Evolutionary conservation across 768 basidiomycete genomes (phyloP), one percentile per base, ranked within the genome.

Genomic region (Suillus decipiens): DNA sequence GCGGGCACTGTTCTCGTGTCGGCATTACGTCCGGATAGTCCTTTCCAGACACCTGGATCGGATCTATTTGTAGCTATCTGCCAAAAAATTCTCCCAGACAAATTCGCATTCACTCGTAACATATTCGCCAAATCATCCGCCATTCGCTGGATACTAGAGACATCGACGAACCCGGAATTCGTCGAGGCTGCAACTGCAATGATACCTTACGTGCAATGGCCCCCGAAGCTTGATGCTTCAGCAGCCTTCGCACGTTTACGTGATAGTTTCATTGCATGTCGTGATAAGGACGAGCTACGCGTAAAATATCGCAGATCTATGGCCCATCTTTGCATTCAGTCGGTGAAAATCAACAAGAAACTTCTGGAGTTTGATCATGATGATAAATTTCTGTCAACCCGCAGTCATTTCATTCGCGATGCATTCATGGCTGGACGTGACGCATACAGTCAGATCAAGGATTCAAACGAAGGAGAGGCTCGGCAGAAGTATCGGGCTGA

Each of bases 11-110:
- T 63, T 2, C 2, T 66, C 14, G 42, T 67, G 11, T 69, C 69
- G 15, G 39, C 60, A 14, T 24, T 60, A 36, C 59, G 37, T 15
- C 56, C 53, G 1, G 28, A 37, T 24, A 68, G 66, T 43, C 69
- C 69, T 36, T 70, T 63, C 62, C 69, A 65, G 31, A 70, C 69
- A 2, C 67, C 69, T 19, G 41, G 51, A 5, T 68, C 69, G 7
- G 61, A 58, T 14, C 11, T 45, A 4, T 41, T 67, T 17, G 22
- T 3, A 11, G 41, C 45, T 1, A 14, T 55, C 42, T 41, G 58
- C 65, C 17, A 41, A 59, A 37, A 9, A 24, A 28, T 37, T n/a
- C 7, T 66, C 41, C 22, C 60, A 14, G 17, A n/a, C 19, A 45
- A 45, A n/a, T 39, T 28, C 19, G 22, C 17, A 28, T 24, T 14